Conservation (phyloP, 176 grass and related monocot genomes). For the Oryza brachyantha region DNA sequence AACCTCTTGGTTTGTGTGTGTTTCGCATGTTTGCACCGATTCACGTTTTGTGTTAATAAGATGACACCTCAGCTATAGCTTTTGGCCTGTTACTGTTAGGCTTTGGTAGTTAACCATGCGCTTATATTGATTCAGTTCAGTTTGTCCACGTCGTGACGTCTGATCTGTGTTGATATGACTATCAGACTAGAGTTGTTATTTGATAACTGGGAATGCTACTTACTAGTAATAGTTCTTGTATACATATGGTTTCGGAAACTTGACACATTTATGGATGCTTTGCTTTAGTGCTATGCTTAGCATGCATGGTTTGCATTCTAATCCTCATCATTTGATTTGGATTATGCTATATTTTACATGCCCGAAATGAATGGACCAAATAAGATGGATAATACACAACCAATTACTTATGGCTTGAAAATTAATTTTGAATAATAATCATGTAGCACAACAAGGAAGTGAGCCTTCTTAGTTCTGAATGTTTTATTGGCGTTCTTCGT, state of each 20-base stretch:
- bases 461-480: not conserved
- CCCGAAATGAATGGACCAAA: conserved; percentile 12
- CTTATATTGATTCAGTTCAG: not conserved
- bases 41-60: not conserved
- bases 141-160: not conserved
- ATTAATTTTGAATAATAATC: not conserved
- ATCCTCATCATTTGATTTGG: too few relatives aligned
- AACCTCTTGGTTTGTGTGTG: not conserved
- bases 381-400: not conserved
- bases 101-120: not conserved
- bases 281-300: not conserved
- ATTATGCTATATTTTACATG: not conserved
- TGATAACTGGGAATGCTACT: not conserved
- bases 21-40: not conserved
- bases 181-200: not conserved
- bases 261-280: not conserved
- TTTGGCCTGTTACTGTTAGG: too few relatives aligned
- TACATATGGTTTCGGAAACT: not conserved
- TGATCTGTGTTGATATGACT: not conserved
- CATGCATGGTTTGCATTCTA: not conserved
- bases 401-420: not conserved
- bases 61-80: not conserved
- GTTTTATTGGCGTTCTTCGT: not conserved
- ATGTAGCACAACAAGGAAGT: not conserved
- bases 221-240: not conserved